These are phyloP conservation scores for Gnomoniopsis sp. DNA, from an alignment of 2,329 filamentous ascomycete species.

Conservation along the genomic window DNA sequence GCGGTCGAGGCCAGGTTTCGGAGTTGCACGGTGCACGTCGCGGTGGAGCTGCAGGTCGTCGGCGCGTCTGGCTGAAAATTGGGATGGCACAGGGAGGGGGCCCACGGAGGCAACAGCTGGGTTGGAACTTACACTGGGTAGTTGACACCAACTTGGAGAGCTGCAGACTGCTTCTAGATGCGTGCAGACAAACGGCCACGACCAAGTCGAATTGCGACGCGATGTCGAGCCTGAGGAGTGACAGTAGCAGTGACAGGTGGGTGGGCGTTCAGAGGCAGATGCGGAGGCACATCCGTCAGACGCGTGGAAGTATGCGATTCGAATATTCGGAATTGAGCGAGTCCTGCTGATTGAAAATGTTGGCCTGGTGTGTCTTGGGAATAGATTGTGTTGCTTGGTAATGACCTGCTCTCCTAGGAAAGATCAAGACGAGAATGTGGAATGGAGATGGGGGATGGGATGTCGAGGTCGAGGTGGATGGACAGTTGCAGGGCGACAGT, in stretches of 20 bases:
- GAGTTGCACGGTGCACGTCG: constrained; percentile 8
- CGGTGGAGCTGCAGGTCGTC: constrained; percentile 11
- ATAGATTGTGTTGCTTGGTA: not conserved
- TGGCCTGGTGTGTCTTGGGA: constrained; percentile 2
- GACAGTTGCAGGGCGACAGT: constrained; percentile 1
- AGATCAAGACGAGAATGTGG: not conserved
- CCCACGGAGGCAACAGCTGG: not conserved
- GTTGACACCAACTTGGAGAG: constrained; percentile 11
- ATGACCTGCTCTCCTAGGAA: constrained; percentile 1
- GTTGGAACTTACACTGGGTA: constrained; percentile 13
- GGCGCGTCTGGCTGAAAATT: constrained; percentile 17
- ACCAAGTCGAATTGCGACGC: not conserved
- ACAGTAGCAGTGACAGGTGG: not conserved
- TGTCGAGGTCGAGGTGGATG: too few species aligned
- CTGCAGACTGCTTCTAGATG: constrained; percentile 13
- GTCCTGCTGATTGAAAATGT: constrained; percentile 8
- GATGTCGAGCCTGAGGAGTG: not conserved
- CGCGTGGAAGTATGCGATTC: constrained; percentile 1
- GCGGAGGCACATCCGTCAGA: constrained; percentile 2
- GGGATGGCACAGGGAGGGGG: not conserved
- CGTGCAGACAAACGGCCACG: constrained; percentile 10
- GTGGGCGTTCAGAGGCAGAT: constrained; percentile 1
- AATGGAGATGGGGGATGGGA: not conserved
- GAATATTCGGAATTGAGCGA: not conserved
- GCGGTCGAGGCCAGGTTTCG: constrained; percentile 8